These are phyloP conservation scores for Cyclocybe aegerita DNA, from an alignment of 768 basidiomycete species.

Conservation along the genomic window DNA sequence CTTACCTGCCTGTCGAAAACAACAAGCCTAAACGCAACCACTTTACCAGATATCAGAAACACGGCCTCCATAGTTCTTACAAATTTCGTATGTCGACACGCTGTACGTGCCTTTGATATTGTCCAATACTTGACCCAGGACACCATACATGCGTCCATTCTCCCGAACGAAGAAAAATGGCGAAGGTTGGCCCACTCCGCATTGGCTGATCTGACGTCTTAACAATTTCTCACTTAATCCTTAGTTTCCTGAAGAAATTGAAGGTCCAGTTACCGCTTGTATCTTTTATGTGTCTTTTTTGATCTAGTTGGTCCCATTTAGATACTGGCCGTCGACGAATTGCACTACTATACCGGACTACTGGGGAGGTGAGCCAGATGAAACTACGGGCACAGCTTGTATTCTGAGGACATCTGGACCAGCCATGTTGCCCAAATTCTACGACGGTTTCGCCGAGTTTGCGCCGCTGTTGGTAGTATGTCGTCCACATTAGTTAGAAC, in stretches of 20 bases:
- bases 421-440: constrained; percentile 84
- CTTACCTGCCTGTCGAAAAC: not conserved
- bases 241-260: constrained; percentile 73
- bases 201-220: constrained; percentile 4
- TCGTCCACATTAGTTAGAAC: not conserved
- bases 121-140: constrained; percentile 48
- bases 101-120: not conserved
- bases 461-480: constrained; percentile 76
- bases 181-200: constrained; percentile 45
- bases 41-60: constrained; percentile 54
- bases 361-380: constrained; percentile 65
- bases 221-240: not conserved
- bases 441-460: constrained; percentile 72
- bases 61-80: constrained; percentile 82
- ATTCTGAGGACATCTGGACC: constrained; percentile 2
- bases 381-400: not conserved
- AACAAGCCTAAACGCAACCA: not conserved
- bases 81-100: constrained; percentile 63
- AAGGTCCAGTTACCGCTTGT: constrained; percentile 32
- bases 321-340: constrained; percentile 80
- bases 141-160: constrained; percentile 80
- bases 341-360: constrained; percentile 82
- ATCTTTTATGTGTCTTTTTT: not conserved
- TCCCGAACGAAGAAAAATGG: constrained; percentile 86
- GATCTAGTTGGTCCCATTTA: constrained; percentile 16